Evolutionary conservation across 1,284 basidiomycete genomes (phyloP), one percentile per base, ranked within the genome.

Genomic region (Marasmius fiardii): DNA sequence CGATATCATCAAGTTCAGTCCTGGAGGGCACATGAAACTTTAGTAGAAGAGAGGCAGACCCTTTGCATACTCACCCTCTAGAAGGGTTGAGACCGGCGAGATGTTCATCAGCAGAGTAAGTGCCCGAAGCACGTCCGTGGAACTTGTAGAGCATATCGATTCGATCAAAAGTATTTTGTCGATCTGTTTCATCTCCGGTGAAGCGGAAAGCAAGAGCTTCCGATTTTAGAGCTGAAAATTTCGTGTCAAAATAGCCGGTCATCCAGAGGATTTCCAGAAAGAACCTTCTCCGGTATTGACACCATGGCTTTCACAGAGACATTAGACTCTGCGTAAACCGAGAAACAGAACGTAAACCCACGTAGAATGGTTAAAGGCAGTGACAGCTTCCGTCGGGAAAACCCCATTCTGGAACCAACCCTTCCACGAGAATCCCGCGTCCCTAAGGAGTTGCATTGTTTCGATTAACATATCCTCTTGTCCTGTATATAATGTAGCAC

Each of bases 131-230:
- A 43, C 68, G 65, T 11, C 73, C 72, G 51, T 74, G 74, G 51
- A 67, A 74, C 20, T 56, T 64, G 48, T 74, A 75, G 2, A 75
- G 49, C 65, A 75, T 65, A 33, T 72, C 64, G 4, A 74, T 52
- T 14, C 72, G 64, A 50, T 73, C 68, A 39, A 71, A 71, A 0
- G 72, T 75, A 47, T 60, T 74, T 45, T 71, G 64, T 26, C 66
- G 67, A 59, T 74, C 73, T 18, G 68, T 68, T 4, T 64, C 64
- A 51, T 75, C 72, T 7, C 63, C 67, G 0, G 74, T 75, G 43
- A 74, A 72, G 0, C 74, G 64, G 66, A 67, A 75, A 8, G 73
- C 71, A 7, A 75, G 57, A 28, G 73, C 73, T 59, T 74, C 74
- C 6, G 72, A 74, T 60, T 74, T 74, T 34, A 74, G 58, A 6